Conservation (phyloP, 179 eudicot genomes). For the Beta macrorhiza region DNA sequence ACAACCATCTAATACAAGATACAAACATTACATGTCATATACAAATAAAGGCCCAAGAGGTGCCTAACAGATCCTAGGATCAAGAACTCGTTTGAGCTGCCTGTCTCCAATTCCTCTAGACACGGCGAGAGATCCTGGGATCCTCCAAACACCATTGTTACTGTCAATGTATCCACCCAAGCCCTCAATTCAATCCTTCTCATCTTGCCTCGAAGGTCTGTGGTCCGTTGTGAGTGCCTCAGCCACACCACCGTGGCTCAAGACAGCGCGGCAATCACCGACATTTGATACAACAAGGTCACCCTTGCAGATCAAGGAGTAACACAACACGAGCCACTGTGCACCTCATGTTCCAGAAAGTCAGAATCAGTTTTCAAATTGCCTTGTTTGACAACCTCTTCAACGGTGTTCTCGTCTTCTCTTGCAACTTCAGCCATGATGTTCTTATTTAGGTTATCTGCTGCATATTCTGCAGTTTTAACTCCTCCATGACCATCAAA, state of each 20-base stretch:
- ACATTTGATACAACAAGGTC: conserved; percentile 78
- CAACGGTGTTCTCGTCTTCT: conserved; percentile 28
- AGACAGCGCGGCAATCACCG: conserved; percentile 92
- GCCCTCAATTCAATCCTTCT: conserved; percentile 64
- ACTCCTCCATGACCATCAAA: conserved; percentile 87
- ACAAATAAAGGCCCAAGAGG: no score
- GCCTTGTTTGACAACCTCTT: conserved; percentile 57
- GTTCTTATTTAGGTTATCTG: conserved; percentile 65
- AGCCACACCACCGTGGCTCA: conserved; percentile 69
- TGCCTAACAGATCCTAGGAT: no score
- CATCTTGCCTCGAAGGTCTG: conserved; percentile 76
- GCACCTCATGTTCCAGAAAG: conserved; percentile 50
- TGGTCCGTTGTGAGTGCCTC: conserved; percentile 82
- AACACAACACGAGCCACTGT: conserved; percentile 82
- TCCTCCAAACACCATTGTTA: conserved; percentile 78
- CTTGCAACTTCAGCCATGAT: conserved; percentile 47
- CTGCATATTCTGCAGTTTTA: conserved; percentile 73
- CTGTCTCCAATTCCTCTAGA: no score
- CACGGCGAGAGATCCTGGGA: conserved; percentile 76
- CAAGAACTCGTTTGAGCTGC: no score
- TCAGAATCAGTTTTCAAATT: conserved; percentile 70
- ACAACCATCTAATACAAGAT: no score
- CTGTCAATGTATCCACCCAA: conserved; percentile 81
- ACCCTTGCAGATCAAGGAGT: conserved; percentile 62
- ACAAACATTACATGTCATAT: no score